Base-by-base conservation (phyloP, 306 rosid species). In the Prunus campanulata region DNA sequence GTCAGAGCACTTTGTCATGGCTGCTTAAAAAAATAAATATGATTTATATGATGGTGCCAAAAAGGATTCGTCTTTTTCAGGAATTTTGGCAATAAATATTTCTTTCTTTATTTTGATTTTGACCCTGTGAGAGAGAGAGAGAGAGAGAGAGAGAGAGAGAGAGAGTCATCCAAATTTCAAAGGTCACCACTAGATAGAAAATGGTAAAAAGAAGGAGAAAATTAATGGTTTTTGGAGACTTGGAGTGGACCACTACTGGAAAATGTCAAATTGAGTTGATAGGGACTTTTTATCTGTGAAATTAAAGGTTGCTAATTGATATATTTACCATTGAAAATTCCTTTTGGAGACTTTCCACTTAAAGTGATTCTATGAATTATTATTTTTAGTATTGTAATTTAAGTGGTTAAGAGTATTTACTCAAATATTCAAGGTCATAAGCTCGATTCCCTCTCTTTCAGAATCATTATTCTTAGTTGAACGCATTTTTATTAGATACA, bases 211-310 rank as follows among this genome's bases (percentile, higher is more conserved):
- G 18, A 16, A 50, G 15, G 46, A 6, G 66, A 29, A 27, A 61
- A 61, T 1, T 61, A 24, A 8, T 18, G 14, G 50, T 22, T 32
- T 25, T 25, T 55, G 75, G n/a, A 29, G 66, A 71, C 24, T 50
- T 52, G 39, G 14, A 35, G 75, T 48, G 71, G 72, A 71, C 77
- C 82, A 78, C 57, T 77, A 32, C 1, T 0, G 13, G 16, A 39
- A 39, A 39, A 39, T 39, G 9, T 39, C 44, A 39, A 39, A 39
- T 39, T 39, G 44, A 68, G 73, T 44, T 76, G 46, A 51, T 25
- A 73, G 1, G 39, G 27, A 9, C 59, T 7, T 44, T 39, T 74
- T 46, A 77, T 68, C 35, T 19, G 30, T 10, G 20, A 2, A 3
- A 77, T 49, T 13, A 19, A n/a, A 5, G 46, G 22, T 49, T 39